phyloP scores from a whole-genome alignment of 768 basidiomycete species.

The Phlebiopsis gigantea region DNA sequence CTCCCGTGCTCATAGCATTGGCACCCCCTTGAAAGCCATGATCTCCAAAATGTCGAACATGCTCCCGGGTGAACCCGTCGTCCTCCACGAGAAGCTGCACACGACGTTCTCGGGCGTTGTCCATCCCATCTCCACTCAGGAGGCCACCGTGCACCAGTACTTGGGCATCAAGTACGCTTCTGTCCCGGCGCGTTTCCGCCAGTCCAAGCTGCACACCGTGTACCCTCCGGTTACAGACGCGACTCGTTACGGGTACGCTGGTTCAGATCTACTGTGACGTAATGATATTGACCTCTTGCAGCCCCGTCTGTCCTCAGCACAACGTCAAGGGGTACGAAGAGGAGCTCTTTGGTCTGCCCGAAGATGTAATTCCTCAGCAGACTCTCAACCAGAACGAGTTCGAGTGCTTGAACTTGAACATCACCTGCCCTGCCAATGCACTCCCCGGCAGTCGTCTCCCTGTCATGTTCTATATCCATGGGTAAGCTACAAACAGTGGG shows the following conservation, averaged over 20 bases:
- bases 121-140: slow-evolving; percentile 53
- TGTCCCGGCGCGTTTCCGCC: slow-evolving; percentile 70
- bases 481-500: slow-evolving; percentile 42
- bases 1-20: slow-evolving; percentile 10
- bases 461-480: slow-evolving; percentile 86
- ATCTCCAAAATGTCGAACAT: slow-evolving; percentile 19
- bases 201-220: slow-evolving; percentile 54
- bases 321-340: slow-evolving; percentile 48
- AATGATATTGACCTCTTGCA: slow-evolving; percentile 22
- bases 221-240: slow-evolving; percentile 59
- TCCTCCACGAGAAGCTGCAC: slow-evolving; percentile 50
- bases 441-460: slow-evolving; percentile 50
- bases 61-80: slow-evolving; percentile 22
- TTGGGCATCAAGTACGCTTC: slow-evolving; percentile 75
- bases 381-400: slow-evolving; percentile 64
- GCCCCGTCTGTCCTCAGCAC: slow-evolving; percentile 73
- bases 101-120: slow-evolving; percentile 65
- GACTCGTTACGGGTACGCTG: slow-evolving; percentile 58
- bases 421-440: slow-evolving; percentile 65
- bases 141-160: slow-evolving; percentile 60
- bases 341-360: slow-evolving; percentile 52
- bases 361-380: slow-evolving; percentile 49
- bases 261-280: background rate
- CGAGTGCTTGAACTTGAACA: slow-evolving; percentile 75
- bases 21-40: slow-evolving; percentile 11